These are phyloP conservation scores for Saturnispora galanensis DNA, from an alignment of 805 yeast species.

Conservation along the genomic window DNA sequence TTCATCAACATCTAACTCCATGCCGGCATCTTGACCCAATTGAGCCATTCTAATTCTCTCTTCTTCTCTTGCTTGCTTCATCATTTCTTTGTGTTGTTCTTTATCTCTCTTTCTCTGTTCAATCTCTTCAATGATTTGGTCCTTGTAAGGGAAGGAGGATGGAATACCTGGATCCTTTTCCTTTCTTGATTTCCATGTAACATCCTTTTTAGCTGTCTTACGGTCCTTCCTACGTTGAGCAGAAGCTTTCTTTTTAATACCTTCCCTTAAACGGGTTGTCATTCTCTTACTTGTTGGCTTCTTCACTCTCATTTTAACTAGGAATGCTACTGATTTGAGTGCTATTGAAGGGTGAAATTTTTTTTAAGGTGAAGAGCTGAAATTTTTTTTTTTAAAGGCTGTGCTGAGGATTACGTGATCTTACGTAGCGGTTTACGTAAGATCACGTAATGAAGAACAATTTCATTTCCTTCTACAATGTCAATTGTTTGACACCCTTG, in stretches of 20 bases:
- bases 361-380: not conserved
- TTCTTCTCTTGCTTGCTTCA: slow-evolving; percentile 41
- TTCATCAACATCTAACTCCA: slow-evolving; percentile 28
- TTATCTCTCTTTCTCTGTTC: slow-evolving; percentile 52
- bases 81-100: slow-evolving; percentile 42
- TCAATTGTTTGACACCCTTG: too few relatives aligned
- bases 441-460: not conserved
- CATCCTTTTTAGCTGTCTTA: slow-evolving; percentile 77
- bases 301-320: slow-evolving; percentile 27
- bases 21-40: slow-evolving; percentile 22
- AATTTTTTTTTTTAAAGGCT: not conserved
- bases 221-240: slow-evolving; percentile 83
- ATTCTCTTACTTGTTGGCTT: slow-evolving; percentile 76
- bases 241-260: slow-evolving; percentile 89
- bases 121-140: slow-evolving; percentile 61
- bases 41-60: slow-evolving; percentile 3
- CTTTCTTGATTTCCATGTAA: slow-evolving; percentile 81
- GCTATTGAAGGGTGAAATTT: not conserved
- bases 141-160: slow-evolving; percentile 88
- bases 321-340: not conserved
- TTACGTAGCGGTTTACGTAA: too few relatives aligned
- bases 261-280: slow-evolving; percentile 90
- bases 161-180: slow-evolving; percentile 95
- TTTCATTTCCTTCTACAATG: too few relatives aligned
- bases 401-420: too few relatives aligned